Evolutionary conservation across 306 rosid species (phyloP), one percentile per base, ranked within the genome.

Genomic region (Vigna nakashimae): DNA sequence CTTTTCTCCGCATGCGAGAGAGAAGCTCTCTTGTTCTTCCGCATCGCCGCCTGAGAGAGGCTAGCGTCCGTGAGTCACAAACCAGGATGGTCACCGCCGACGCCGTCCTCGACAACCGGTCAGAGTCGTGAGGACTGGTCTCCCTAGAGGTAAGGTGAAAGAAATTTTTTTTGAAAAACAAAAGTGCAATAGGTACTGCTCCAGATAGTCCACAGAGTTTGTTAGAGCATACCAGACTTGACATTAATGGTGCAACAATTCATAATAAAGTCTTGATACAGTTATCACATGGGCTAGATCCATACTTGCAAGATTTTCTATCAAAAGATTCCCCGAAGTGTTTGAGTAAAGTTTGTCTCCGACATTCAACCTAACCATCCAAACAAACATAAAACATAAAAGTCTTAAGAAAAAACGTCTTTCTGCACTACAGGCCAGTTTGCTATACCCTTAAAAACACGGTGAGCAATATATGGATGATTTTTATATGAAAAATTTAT

Each of bases 321-420:
- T 92, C 92, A 74, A 89, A 86, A 15, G 89, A 84, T 85, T 95
- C 98, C 63, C 99, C 98, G 0, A 95, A 95, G 87, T 95, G 96
- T 77, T 85, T 24, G 62, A 95, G 93, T 84, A 95, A 81, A 62
- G 85, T 87, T 84, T 92, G 91, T 72, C 99, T 91, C 73, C 99
- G 89, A 65, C 98, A 95, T 75, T 89, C 87, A 82, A 56, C 89
- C 98, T 92, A 69, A 34, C 16, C 79, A 63, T 69, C 43, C 53
- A 80, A 52, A 69, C 57, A 71, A 83, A 65, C 38, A 56, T 36
- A 65, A 62, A 53, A 15, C 75, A 24, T 14, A 30, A 42, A 26
- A n/a, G 18, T 46, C 45, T 59, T 0, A 4, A 45, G 51, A 24
- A 70, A 70, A 69, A 51, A 71, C 45, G 15, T 60, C 46, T 26